Evolutionary conservation across 345 rosid genomes (phyloP), one percentile per base, ranked within the genome.

Genomic region (Melaleuca alternifolia): DNA sequence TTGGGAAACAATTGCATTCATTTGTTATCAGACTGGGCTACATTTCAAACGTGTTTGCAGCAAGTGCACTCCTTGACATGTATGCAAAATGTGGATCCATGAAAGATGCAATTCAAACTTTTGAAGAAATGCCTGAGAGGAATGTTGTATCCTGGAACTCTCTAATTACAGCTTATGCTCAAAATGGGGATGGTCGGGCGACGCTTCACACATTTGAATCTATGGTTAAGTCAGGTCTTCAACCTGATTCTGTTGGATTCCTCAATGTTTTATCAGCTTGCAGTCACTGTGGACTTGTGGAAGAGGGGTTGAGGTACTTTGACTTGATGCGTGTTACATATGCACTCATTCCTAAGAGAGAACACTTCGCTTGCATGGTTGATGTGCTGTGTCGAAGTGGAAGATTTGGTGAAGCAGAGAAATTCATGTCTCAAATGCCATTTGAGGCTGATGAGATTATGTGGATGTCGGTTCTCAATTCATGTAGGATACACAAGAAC

Each of bases 11-110:
- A 88, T 85, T 96, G 85, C 96, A 97, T 81, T 94, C 93, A 3
- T 91, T 85, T 85, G 89, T 95, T 44, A 90, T 95, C 85, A 92
- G 93, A 90, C 91, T 94, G 33, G 98, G 99, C 65, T 94, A 92
- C 88, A 88, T 90, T 89, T 87, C 94, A 54, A 95, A 92, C 85
- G 95, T 97, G 54, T 97, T 90, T 87, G 93, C 95, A 1, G 96
- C 95, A 54, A 92, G 94, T 87, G 96, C 96, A 81, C 93, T 96
- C 28, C 88, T 97, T 82, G 96, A 95, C 88, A 93, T 93, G 95
- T 97, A 97, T 82, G 98, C 98, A 65, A 97, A 95, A 89, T 96
- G 96, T 87, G 98, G 98, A 54, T 96, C 96, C 56, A 86, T 94
- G 87, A 92, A 90, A 92, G 93, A 93, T 83, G 95, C 99, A 76